phyloP scores from a whole-genome alignment of 257 asterid genomes.

The Capsicum baccatum region DNA sequence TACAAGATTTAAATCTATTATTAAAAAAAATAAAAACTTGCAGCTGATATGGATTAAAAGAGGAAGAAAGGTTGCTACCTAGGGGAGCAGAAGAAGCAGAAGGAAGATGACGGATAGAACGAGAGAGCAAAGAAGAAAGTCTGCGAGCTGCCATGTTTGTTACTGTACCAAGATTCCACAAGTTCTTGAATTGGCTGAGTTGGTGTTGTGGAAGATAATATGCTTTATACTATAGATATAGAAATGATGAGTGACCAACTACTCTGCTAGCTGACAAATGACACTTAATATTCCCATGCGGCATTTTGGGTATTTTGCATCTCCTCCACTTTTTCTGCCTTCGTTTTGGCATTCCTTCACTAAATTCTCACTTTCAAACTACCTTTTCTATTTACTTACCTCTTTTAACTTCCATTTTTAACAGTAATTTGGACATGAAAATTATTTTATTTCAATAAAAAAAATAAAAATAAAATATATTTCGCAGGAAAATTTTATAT shows the following conservation, averaged over 20 bases:
- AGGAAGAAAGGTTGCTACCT: constrained; percentile 35
- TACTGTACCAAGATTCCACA: no score
- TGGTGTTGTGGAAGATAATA: no score
- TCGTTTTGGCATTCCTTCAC: not conserved
- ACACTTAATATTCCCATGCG: no score
- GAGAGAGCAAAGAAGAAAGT: constrained; percentile 54
- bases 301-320: not conserved
- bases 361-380: not conserved
- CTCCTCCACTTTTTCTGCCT: not conserved
- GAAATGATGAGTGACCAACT: not conserved
- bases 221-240: not conserved
- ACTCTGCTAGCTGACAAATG: not conserved
- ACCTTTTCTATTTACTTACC: not conserved
- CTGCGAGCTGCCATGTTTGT: constrained; percentile 54
- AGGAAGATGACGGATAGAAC: constrained; percentile 39
- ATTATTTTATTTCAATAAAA: no score
- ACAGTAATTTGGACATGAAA: no score
- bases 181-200: no score
- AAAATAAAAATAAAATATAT: no score
- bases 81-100: constrained; percentile 43
- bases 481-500: no score
- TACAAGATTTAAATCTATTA: not conserved
- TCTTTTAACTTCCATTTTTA: not conserved
- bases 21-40: not conserved
- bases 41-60: not conserved